Base-by-base conservation (phyloP, 139 green algal species). In the Tetradesmus lagerheimii region DNA sequence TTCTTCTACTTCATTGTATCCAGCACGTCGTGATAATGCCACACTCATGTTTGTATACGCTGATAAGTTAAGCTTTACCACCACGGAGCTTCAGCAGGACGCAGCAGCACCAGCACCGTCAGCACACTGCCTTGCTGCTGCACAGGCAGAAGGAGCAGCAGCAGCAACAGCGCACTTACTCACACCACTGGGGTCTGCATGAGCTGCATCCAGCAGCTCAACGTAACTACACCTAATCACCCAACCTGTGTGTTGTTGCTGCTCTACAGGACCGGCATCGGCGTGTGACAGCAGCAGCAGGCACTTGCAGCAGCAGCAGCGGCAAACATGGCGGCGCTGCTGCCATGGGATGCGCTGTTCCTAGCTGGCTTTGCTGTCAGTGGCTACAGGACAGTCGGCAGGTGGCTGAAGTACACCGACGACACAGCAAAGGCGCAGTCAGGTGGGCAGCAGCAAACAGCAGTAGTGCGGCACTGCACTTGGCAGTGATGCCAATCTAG, bases 401-500 rank as follows among this genome's bases (percentile, higher is more conserved):
- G 87, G 11, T 91, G 87, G 87, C 53, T 91, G 37, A 91, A 91
- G 78, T 91, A 82, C 79, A 81, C 57, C 9, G 87, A 91, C 37
- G 87, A 91, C 57, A 87, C 34, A 16, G 79, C 78, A 2, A 86
- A 87, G 77, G 38, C 47, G 27, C 71, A 84, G 35, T 77, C 47
- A 82, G 86, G 86, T 90, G 82, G 9, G 76, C 37, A 82, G 74
- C 76, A 82, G 76, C 76, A 82, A 34, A 37, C 53, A 12, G 76
- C 76, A 53, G 1, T 31, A 35, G 76, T 31, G 0, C 1, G 8
- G 9, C 76, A 18, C 8, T 16, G 5, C 35, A 62, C 12, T 62
- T 2, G n/a, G n/a, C n/a, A n/a, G n/a, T n/a, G n/a, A n/a, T n/a
- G n/a, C n/a, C n/a, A n/a, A n/a, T n/a, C n/a, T n/a, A n/a, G n/a